Evolutionary conservation across 768 basidiomycete species (phyloP), one percentile per base, ranked within the genome.

Genomic region (Amyloporia xantha): DNA sequence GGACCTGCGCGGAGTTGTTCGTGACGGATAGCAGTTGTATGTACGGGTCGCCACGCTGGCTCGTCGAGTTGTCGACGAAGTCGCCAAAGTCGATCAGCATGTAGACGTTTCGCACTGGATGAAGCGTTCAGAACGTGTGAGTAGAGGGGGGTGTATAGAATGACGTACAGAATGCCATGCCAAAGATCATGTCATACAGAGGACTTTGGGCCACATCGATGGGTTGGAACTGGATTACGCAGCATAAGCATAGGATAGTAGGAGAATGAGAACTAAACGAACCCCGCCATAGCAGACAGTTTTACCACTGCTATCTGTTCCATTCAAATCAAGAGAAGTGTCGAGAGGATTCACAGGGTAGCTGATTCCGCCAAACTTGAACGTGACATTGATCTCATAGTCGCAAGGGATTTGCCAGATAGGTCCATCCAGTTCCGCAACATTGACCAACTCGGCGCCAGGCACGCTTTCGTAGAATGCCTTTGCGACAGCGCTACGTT

Each of bases 281-380:
- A 82, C 81, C 63, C 71, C 53, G 23, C 76, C 74, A 5, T 69
- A 50, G 54, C 76, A 77, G 9, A 56, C 42, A 1, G 55, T 17
- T 9, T 60, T 39, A 17, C 66, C 68, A 6, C 55, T 49, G 1
- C 48, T 20, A 41, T 63, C 55, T 3, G 54, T 59, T 6, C 51
- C 55, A 46, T 57, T 63, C 27, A 66, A 44, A 38, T 62, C 61
- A 10, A 58, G 35, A n/a, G 55, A 58, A 54, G 77, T 69, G 59
- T 87, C 86, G 25, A 87, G 62, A 2, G 85, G 83, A 57, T 87
- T 82, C 11, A 86, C 73, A 4, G 81, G 82, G 57, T 75, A 79
- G 19, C 64, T 58, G 6, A 68, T 64, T 4, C 82, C 82, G 5
- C 66, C 74, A 42, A 89, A 83, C 53, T 70, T 70, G 62, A 87